A percentile compares a stretch with the other conserved stretches of the same genome.
These are phyloP conservation scores for Geotrichum histeridarum DNA, from an alignment of 1,139 yeast genomes.

Conservation along the genomic window DNA sequence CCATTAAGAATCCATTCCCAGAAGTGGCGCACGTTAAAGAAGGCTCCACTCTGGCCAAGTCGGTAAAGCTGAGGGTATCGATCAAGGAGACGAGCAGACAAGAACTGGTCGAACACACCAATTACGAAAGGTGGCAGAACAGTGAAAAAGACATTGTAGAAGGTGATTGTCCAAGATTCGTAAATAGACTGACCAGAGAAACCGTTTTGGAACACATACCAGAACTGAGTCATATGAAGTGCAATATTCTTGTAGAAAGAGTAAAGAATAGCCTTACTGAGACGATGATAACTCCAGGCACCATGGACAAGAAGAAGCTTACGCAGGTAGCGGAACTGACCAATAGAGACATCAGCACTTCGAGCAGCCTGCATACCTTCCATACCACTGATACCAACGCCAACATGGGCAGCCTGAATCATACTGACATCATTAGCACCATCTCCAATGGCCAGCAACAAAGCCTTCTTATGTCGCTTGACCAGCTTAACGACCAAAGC, in stretches of 20 bases:
- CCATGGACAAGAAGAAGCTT: conserved; percentile 90
- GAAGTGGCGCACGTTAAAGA: conserved; percentile 84
- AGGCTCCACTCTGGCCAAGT: conserved; percentile 80
- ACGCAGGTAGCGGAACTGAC: conserved; percentile 83
- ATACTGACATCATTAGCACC: conserved; percentile 98
- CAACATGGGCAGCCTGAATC: conserved; percentile 99
- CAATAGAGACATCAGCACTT: conserved; percentile 95
- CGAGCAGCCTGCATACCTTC: conserved; percentile 99
- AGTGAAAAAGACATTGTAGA: conserved; percentile 92
- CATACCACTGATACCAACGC: conserved; percentile 97
- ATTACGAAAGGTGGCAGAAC: conserved; percentile 93
- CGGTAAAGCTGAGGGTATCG: conserved; percentile 90
- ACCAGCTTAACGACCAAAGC: conserved; percentile 94
- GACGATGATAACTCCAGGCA: conserved; percentile 94
- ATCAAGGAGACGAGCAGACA: conserved; percentile 80
- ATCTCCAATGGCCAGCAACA: conserved; percentile 91
- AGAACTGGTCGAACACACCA: conserved; percentile 96
- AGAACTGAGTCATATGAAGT: conserved; percentile 93
- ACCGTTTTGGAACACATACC: conserved; percentile 91
- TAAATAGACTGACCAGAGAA: conserved; percentile 93
- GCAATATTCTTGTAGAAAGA: conserved; percentile 95
- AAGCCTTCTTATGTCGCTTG: conserved; percentile 62
- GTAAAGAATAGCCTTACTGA: conserved; percentile 84
- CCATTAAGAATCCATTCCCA: conserved; percentile 98
- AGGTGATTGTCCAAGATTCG: conserved; percentile 97